phyloP scores from a whole-genome alignment of 2,329 filamentous ascomycete species.

The Drechslerella stenobrocha region DNA sequence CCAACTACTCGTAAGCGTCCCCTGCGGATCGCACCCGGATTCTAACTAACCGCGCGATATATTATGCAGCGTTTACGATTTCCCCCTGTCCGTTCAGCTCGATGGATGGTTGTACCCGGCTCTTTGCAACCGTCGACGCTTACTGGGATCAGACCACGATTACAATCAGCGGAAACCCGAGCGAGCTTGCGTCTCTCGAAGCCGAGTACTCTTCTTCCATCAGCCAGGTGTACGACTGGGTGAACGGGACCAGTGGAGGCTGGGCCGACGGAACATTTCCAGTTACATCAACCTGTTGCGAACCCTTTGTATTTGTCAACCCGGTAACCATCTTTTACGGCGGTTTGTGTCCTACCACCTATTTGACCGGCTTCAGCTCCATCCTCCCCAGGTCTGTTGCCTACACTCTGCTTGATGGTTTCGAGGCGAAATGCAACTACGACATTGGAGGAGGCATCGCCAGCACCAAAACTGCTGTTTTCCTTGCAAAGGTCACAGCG shows the following conservation, averaged over 20 bases:
- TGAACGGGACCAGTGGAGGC: constrained; percentile 18
- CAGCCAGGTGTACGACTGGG: constrained; percentile 16
- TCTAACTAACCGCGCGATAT: not conserved
- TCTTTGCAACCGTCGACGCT: constrained; percentile 29
- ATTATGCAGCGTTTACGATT: constrained; percentile 30
- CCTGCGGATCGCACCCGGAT: too few species aligned
- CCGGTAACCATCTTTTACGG: constrained; percentile 24
- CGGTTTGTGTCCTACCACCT: constrained; percentile 33
- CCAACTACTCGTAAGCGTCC: constrained; percentile 24
- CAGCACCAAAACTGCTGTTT: constrained; percentile 32
- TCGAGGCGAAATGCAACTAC: constrained; percentile 19
- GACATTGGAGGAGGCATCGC: constrained; percentile 38
- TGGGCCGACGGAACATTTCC: constrained; percentile 1
- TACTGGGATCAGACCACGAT: constrained; percentile 33
- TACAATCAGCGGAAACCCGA: constrained; percentile 36
- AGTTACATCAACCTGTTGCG: constrained; percentile 23
- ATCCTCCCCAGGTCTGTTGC: constrained; percentile 22
- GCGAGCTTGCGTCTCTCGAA: constrained; percentile 21
- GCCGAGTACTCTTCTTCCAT: constrained; percentile 14
- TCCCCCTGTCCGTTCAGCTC: constrained; percentile 12
- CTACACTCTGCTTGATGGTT: constrained; percentile 15
- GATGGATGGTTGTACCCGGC: constrained; percentile 3
- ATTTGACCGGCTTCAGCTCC: constrained; percentile 25
- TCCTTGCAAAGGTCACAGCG: constrained; percentile 25
- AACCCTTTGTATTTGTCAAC: constrained; percentile 14